Base-by-base conservation (phyloP, 2,329 filamentous ascomycete genomes). In the Polychaeton citri region DNA sequence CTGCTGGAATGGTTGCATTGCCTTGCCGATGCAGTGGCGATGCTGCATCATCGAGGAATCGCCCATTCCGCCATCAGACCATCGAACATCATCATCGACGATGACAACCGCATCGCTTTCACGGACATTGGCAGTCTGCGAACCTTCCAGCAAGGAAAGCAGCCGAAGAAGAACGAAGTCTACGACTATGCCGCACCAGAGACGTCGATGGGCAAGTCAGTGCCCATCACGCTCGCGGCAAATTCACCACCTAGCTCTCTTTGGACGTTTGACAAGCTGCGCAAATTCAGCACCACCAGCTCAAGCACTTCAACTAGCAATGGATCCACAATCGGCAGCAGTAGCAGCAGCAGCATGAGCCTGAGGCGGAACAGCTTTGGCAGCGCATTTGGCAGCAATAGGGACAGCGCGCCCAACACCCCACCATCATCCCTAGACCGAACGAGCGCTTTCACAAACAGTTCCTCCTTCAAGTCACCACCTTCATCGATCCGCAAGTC, bases 181-280 rank as follows among this genome's bases (percentile, higher is more conserved):
- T 84, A 84, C 55, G 75, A 82, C 48, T 85, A 85, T 49, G 72
- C 74, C 1, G 76, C 81, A 0, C 81, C 81, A 1, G 81, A 87
- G 49, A 67, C 72, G 37, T 72, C 71, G n/a, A 41, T 52, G 18
- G 49, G 45, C 32, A 45, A 44, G 18, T 64, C 64, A 61, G 24
- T 28, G 7, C 50, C 65, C 59, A 26, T 62, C 62, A 16, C 46
- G 45, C 16, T 53, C 10, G 38, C 47, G 19, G 45, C 49, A 6
- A 53, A 43, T 24, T 41, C 50, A 9, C 53, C 53, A 10, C 43
- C 48, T 19, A 53, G 50, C 40, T 51, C 46, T 34, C 45, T 46
- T 34, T 41, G 38, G 18, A 48, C 48, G 2, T 51, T 55, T 39
- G 43, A 42, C 34, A 52, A 44, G 33, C 38, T 54, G 7, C 44